Conservation (phyloP, 768 basidiomycete genomes). For the Amanita rubescens region DNA sequence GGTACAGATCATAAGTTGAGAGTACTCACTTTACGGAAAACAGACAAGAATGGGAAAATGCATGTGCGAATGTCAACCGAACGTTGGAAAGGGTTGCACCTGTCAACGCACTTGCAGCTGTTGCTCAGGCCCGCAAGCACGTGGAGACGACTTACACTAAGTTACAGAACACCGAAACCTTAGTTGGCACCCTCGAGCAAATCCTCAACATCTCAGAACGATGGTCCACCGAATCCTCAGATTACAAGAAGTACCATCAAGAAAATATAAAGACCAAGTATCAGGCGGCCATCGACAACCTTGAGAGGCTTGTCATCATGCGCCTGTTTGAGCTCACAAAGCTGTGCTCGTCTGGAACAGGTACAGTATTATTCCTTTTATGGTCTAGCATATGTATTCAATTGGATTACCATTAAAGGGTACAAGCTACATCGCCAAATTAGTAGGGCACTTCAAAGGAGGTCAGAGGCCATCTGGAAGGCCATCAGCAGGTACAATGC, state of each 20-base stretch:
- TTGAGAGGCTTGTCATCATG: background rate
- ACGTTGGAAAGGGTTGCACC: background rate
- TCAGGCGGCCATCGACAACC: background rate
- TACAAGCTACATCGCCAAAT: slow-evolving; percentile 17
- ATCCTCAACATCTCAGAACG: background rate
- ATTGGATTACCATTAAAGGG: slow-evolving; percentile 2
- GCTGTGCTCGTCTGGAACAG: slow-evolving; percentile 14
- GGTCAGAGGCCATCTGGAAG: slow-evolving; percentile 14
- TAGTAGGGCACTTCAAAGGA: slow-evolving; percentile 13
- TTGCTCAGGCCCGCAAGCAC: background rate
- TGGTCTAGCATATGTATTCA: background rate
- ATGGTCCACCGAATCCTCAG: background rate
- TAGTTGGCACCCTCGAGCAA: background rate
- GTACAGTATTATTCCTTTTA: slow-evolving; percentile 6
- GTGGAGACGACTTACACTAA: background rate
- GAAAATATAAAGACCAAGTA: background rate
- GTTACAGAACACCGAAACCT: background rate
- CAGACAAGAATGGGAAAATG: background rate
- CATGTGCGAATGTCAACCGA: background rate
- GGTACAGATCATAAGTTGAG: background rate
- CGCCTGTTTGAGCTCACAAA: slow-evolving; percentile 10
- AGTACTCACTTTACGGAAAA: background rate
- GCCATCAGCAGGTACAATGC: slow-evolving; percentile 15
- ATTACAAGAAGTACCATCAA: background rate
- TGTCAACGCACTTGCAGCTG: background rate